Conservation (phyloP, 1,139 yeast genomes). For the Taiozyma onychis region DNA sequence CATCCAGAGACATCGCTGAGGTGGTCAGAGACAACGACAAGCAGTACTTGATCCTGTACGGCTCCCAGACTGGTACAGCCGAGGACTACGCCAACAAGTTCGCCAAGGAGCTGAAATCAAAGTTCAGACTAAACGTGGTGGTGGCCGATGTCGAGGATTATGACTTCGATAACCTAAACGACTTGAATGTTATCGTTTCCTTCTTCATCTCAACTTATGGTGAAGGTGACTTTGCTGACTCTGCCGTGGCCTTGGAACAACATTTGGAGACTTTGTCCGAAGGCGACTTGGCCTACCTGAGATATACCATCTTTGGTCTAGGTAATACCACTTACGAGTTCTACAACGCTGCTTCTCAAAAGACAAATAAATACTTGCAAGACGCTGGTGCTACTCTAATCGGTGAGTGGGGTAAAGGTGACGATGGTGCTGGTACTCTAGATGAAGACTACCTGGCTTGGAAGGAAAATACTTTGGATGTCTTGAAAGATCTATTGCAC, state of each 20-base stretch:
- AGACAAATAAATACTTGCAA: constrained; percentile 42
- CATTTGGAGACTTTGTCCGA: constrained; percentile 48
- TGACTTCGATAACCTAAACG: constrained; percentile 72
- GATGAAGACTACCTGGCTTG: constrained; percentile 93
- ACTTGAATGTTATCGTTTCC: constrained; percentile 55
- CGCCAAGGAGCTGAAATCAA: constrained; percentile 79
- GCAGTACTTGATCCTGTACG: constrained; percentile 78
- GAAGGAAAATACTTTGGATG: constrained; percentile 75
- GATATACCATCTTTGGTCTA: constrained; percentile 76
- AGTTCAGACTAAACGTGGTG: constrained; percentile 79
- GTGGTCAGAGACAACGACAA: constrained; percentile 60
- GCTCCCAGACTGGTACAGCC: constrained; percentile 99
- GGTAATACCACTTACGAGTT: constrained; percentile 94
- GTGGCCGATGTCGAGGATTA: constrained; percentile 84
- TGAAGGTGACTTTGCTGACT: constrained; percentile 98
- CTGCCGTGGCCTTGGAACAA: constrained; percentile 69
- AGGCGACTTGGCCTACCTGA: constrained; percentile 56
- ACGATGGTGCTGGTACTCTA: constrained; percentile 90
- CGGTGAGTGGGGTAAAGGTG: constrained; percentile 83
- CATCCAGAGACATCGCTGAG: constrained; percentile 58
- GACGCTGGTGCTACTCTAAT: constrained; percentile 67
- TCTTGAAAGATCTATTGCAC: constrained; percentile 57
- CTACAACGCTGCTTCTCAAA: constrained; percentile 78
- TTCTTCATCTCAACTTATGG: constrained; percentile 92
- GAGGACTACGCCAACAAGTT: constrained; percentile 93